phyloP scores from a whole-genome alignment of 176 grass and related monocot species.

The Carex littledalei region DNA sequence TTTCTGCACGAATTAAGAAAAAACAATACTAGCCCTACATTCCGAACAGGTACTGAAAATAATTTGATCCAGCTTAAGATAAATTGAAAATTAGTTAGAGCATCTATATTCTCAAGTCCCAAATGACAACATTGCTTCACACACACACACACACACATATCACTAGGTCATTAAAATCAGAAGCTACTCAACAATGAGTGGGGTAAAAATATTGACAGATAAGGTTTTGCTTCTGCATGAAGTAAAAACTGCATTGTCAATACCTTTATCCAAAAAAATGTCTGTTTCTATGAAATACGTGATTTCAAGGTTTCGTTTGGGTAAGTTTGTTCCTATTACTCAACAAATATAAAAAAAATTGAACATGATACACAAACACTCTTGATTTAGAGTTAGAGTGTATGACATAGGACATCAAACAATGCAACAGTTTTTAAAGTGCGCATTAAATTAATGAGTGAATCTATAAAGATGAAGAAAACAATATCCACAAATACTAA shows the following conservation, averaged over 20 bases:
- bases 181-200: not conserved
- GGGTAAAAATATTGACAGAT: too few species aligned
- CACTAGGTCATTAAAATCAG: not conserved
- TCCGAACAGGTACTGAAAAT: too few species aligned
- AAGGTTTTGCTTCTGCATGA: too few species aligned
- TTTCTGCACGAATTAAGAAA: too few species aligned
- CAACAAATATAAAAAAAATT: not conserved
- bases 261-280: too few species aligned
- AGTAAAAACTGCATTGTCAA: too few species aligned
- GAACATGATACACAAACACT: not conserved
- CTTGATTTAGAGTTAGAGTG: not conserved
- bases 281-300: too few species aligned
- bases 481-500: not conserved
- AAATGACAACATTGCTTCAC: not conserved
- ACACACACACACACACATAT: not conserved
- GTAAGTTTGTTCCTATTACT: not conserved
- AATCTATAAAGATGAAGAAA: not conserved
- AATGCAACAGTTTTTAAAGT: not conserved
- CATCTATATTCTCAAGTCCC: too few species aligned
- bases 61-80: too few species aligned
- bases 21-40: too few species aligned
- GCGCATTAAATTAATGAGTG: not conserved
- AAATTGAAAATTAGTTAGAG: not conserved
- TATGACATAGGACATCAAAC: not conserved
- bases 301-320: not conserved